Evolutionary conservation across 306 rosid species (phyloP), one percentile per base, ranked within the genome.

Genomic region (Cicer cuneatum): DNA sequence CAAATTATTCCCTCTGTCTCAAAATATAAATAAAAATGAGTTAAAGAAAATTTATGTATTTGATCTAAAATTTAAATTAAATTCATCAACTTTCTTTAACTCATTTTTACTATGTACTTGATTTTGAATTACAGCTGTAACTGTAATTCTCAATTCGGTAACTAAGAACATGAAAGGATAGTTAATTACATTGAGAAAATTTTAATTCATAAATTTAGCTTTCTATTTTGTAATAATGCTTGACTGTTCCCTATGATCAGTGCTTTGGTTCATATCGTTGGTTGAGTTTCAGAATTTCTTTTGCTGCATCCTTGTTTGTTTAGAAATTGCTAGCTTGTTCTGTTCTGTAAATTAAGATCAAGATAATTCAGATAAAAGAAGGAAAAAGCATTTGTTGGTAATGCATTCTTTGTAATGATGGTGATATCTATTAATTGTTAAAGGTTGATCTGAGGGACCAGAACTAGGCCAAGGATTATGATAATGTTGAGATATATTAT

Each of bases 61-160:
- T 41, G 7, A 10, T 41, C 8, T 10, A 41, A 41, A 41, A 41
- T 41, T 41, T 41, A 10, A 9, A 41, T 10, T 10, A 41, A 41
- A 41, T 41, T 6, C 46, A 41, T 41, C 10, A 12, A 16, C 12
- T n/a, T 47, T 47, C n/a, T 46, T 46, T 12, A 46, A 19, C 21
- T 2, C 1, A 19, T 1, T 19, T 19, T 19, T 46, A 11, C 51
- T 11, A 9, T 11, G 12, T 12, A 12, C 51, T 10, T 46, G 51
- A 46, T 46, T 46, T 52, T 52, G 51, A 46, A 47, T 49, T 6
- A 6, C 9, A 7, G 15, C 5, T 49, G 19, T 47, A 49, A 49
- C 18, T 14, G 21, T n/a, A 49, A 14, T 49, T 72, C 49, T 78
- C 45, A 66, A 37, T 40, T 72, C 54, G 78, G 43, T 78, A 10